Base-by-base conservation (phyloP, 1,139 yeast species). In the Kluyveromyces sp. region DNA sequence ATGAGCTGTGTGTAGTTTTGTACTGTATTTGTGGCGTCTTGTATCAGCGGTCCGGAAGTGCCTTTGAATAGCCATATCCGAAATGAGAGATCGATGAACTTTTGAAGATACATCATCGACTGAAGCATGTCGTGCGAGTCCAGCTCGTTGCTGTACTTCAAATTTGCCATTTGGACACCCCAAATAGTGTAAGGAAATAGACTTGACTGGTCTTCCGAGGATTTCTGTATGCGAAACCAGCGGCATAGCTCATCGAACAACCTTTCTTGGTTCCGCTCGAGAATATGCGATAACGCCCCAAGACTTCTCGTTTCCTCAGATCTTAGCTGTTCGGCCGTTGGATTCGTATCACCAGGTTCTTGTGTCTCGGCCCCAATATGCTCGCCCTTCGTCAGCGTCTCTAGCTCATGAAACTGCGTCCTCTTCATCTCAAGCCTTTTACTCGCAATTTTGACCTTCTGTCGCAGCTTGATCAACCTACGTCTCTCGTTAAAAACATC, bases 121-220 rank as follows among this genome's bases (percentile, higher is more conserved):
- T 58, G 55, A 12, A 54, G 40, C 26, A 42, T 42, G 33, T 43
- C 43, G 17, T 50, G 40, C 7, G 20, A 18, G 29, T n/a, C 35
- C 41, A 38, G 18, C 22, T 32, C 36, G 29, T 32, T 38, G 30
- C 31, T 32, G 33, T 55, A 54, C 26, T 52, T 54, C 11, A 55
- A 34, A 9, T 59, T 56, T 3, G 55, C 42, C n/a, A 57, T 42
- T 2, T 61, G 61, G 28, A 55, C 53, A 32, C 51, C 54, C 13
- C 55, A 47, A 11, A 57, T 49, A 1, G 57, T 48, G 42, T 49
- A 57, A 2, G 58, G 55, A 20, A 56, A 48, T 7, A 53, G 51
- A 26, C 26, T 22, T 9, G 26, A 22, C 8, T 43, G 44, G 13
- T 55, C 50, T 15, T 50, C 54, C 12, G 20, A 34, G 16, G 52